Evolutionary conservation across 306 rosid species (phyloP).

Genomic region (Canavalia ensiformis): DNA sequence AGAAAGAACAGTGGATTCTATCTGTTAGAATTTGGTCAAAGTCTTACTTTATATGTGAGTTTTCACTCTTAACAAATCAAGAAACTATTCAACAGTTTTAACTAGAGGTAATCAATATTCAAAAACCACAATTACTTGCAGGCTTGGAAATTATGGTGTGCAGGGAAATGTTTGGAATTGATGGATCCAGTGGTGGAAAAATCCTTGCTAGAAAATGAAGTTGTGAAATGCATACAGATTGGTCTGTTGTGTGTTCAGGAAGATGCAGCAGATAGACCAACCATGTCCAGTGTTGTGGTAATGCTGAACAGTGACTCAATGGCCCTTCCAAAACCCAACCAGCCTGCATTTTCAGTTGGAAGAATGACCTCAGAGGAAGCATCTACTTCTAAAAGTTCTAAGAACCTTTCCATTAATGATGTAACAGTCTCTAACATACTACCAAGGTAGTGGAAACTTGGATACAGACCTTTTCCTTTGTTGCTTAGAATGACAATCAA

Average conservation of each 20-base stretch:
- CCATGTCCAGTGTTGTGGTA: constrained; percentile 55
- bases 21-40: constrained; percentile 30
- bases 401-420: constrained; percentile 31
- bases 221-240: constrained; percentile 55
- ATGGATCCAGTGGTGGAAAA: constrained; percentile 56
- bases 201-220: constrained; percentile 30
- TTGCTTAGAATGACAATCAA: background rate
- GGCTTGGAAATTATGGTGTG: constrained; percentile 66
- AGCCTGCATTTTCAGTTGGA: constrained; percentile 56
- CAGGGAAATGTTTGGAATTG: constrained; percentile 52
- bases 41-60: constrained; percentile 40
- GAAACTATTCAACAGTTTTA: background rate
- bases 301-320: constrained; percentile 53
- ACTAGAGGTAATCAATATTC: background rate
- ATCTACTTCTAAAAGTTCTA: constrained; percentile 42
- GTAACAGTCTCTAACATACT: constrained; percentile 27
- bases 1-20: constrained; percentile 39
- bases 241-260: constrained; percentile 66
- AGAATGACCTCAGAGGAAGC: background rate
- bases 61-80: background rate
- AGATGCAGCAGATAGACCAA: constrained; percentile 64
- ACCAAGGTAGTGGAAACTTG: constrained; percentile 37
- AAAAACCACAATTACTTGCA: constrained; percentile 21
- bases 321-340: constrained; percentile 57
- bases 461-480: background rate